phyloP scores from a whole-genome alignment of 495 filamentous ascomycete species.

The Penicillium herquei region DNA sequence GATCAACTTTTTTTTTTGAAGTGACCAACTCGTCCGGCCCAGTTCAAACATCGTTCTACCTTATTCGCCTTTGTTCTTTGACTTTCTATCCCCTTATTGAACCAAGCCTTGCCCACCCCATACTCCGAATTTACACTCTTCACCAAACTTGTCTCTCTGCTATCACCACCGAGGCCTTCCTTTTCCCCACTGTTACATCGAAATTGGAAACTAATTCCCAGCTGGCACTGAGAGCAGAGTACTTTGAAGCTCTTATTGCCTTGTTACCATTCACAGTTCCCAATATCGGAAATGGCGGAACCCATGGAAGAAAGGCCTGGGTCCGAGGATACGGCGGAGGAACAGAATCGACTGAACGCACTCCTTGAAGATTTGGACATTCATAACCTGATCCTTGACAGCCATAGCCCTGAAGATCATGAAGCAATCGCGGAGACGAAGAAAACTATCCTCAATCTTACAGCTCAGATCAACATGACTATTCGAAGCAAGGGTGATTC shows the following conservation, averaged over 20 bases:
- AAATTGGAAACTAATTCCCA: too few relatives aligned
- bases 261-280: not conserved
- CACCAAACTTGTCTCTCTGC: too few relatives aligned
- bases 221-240: too few relatives aligned
- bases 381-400: constrained; percentile 32
- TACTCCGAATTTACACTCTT: too few relatives aligned
- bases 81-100: not conserved
- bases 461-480: constrained; percentile 5
- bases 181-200: too few relatives aligned
- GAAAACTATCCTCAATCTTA: constrained; percentile 6
- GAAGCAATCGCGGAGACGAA: constrained; percentile 10
- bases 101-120: too few relatives aligned
- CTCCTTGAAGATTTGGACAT: constrained; percentile 33
- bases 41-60: not conserved
- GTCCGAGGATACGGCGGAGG: constrained; percentile 5
- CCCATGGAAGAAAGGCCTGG: not conserved
- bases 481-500: constrained; percentile 10
- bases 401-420: constrained; percentile 19
- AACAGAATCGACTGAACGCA: not conserved
- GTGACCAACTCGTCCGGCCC: too few relatives aligned
- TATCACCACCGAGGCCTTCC: too few relatives aligned
- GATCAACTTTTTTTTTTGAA: not conserved
- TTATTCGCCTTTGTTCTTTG: not conserved
- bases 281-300: not conserved
- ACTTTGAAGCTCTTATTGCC: too few relatives aligned